Percentiles rank a stretch among this genome's conserved stretches.
These are phyloP conservation scores for Fusarium coicis DNA, from an alignment of 2,329 filamentous ascomycete genomes.

Conservation along the genomic window DNA sequence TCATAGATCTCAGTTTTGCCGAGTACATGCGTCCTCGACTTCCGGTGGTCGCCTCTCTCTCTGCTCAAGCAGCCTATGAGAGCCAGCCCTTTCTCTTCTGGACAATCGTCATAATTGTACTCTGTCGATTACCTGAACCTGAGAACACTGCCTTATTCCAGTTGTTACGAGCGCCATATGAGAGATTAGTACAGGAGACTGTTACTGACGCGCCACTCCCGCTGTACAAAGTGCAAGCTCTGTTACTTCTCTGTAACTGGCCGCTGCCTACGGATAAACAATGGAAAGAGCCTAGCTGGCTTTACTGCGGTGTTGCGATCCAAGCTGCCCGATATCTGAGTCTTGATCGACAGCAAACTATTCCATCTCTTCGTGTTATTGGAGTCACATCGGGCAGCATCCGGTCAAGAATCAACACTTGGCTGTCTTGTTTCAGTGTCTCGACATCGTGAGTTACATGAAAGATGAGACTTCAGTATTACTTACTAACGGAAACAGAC, in stretches of 20 bases:
- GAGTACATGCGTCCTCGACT: conserved; percentile 30
- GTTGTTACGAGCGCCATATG: conserved; percentile 5
- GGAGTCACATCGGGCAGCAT: conserved; percentile 21
- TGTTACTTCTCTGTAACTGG: conserved; percentile 27
- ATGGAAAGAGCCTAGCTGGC: conserved; percentile 25
- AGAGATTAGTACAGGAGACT: conserved; percentile 16
- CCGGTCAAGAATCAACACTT: conserved; percentile 28
- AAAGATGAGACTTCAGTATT: too few species aligned
- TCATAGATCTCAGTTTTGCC: conserved; percentile 10
- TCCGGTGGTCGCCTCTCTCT: conserved; percentile 18
- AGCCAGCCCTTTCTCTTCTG: conserved; percentile 31
- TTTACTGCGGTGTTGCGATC: conserved; percentile 30
- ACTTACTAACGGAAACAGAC: neutral
- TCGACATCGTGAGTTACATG: conserved; percentile 21
- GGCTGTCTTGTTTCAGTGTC: conserved; percentile 27
- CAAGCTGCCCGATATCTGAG: conserved; percentile 34
- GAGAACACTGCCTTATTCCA: neutral
- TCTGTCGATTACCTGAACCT: neutral
- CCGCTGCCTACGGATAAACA: conserved; percentile 23
- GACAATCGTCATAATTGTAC: conserved; percentile 29
- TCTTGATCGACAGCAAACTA: conserved; percentile 28
- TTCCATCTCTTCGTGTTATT: conserved; percentile 11
- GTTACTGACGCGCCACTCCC: conserved; percentile 20
- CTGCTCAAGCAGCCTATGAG: neutral
- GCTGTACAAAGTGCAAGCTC: conserved; percentile 30